Conservation (phyloP, 495 filamentous ascomycete genomes). For the Beverwykella pulmonaria region DNA sequence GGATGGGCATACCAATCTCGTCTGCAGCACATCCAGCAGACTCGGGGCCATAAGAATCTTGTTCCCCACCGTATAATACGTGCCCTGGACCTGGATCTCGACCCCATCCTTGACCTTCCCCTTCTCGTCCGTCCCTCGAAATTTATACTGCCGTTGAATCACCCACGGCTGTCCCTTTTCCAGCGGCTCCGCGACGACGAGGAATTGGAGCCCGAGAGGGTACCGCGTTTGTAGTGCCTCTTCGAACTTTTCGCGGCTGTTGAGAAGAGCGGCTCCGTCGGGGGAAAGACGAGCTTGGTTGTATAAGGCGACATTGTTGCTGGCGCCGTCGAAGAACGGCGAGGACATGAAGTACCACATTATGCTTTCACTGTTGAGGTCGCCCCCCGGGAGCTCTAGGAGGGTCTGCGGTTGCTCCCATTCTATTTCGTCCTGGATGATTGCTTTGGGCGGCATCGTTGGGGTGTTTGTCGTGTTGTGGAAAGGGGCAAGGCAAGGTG, state of each 20-base stretch:
- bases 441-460: background rate
- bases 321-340: conserved; percentile 86
- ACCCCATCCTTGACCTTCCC: conserved; percentile 57
- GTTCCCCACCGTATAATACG: conserved; percentile 82
- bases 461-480: background rate
- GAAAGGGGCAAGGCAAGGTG: background rate
- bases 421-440: background rate
- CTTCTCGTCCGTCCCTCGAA: conserved; percentile 46
- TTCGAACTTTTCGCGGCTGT: conserved; percentile 80
- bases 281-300: conserved; percentile 63
- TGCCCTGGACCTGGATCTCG: conserved; percentile 65
- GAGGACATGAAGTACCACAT: conserved; percentile 89
- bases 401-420: background rate
- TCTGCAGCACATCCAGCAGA: conserved; percentile 73
- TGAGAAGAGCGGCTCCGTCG: conserved; percentile 59
- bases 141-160: conserved; percentile 81
- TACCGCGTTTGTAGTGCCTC: conserved; percentile 72
- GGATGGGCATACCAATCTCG: conserved; percentile 65
- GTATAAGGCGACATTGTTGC: conserved; percentile 80
- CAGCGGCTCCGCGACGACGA: conserved; percentile 49
- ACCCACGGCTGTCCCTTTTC: conserved; percentile 79
- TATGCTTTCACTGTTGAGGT: conserved; percentile 47
- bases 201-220: conserved; percentile 53
- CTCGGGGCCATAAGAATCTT: conserved; percentile 89
- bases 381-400: conserved; percentile 4